phyloP scores from a whole-genome alignment of 164 flowering plant species.

The Vitis rupestris region DNA sequence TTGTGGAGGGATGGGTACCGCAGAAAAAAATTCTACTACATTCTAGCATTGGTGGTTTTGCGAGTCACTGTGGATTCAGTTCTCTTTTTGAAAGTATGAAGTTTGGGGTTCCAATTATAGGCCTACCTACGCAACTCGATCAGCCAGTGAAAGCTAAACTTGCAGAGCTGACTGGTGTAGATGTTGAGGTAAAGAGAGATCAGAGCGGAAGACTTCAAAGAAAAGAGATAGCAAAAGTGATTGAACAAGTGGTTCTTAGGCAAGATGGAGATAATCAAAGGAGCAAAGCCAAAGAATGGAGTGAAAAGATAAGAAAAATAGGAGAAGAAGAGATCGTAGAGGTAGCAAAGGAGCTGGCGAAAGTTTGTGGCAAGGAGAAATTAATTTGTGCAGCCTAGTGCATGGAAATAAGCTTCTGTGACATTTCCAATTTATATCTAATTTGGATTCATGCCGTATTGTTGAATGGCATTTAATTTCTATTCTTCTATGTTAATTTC shows the following conservation, averaged over 20 bases:
- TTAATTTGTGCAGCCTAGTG: no score
- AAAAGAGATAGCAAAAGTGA: conserved; percentile 17
- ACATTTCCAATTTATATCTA: no score
- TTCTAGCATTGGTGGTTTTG: conserved; percentile 23
- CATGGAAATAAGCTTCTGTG: no score
- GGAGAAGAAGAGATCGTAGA: no score
- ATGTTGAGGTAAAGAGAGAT: background rate
- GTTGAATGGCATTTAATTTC: no score
- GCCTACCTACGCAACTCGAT: conserved; percentile 24
- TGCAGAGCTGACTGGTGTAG: conserved; percentile 18
- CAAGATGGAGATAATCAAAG: no score
- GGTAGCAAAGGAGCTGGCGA: no score
- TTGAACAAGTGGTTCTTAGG: background rate
- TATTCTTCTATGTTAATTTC: no score
- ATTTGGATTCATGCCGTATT: no score
- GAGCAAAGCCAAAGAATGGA: no score
- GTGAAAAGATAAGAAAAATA: no score
- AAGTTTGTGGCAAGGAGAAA: no score
- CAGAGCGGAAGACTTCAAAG: conserved; percentile 3
- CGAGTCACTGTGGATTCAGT: conserved; percentile 33
- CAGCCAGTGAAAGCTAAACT: conserved; percentile 24
- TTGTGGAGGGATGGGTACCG: conserved; percentile 24
- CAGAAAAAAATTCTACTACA: conserved; percentile 18
- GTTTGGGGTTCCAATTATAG: conserved; percentile 18
- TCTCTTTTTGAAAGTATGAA: conserved; percentile 18